These are phyloP conservation scores for Conidiobolus incongruus DNA, from an alignment of 371 early-diverging fungal genomes.

Conservation along the genomic window DNA sequence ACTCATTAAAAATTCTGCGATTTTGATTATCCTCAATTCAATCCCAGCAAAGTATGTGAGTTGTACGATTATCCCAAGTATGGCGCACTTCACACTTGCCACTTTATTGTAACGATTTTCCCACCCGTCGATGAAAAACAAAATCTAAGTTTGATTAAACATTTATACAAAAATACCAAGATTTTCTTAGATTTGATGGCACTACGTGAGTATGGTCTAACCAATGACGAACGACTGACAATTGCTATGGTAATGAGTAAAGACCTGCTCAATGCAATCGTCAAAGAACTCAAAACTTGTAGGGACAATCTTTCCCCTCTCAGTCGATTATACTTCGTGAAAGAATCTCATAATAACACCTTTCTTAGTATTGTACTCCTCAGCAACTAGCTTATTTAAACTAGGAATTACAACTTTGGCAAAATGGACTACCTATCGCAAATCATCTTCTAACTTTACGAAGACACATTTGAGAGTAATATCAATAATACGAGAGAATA, in stretches of 20 bases:
- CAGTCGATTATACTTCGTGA: slow-evolving; percentile 86
- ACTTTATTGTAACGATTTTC: slow-evolving; percentile 50
- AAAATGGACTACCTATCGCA: slow-evolving; percentile 90
- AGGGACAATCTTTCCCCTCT: slow-evolving; percentile 26
- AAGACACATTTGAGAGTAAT: slow-evolving; percentile 40
- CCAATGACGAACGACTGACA: slow-evolving; percentile 52
- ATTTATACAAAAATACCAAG: slow-evolving; percentile 58
- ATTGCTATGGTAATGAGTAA: slow-evolving; percentile 70
- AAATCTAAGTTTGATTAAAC: slow-evolving; percentile 17
- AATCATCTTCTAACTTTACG: slow-evolving; percentile 91
- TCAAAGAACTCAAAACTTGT: slow-evolving; percentile 44
- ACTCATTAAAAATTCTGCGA: slow-evolving; percentile 68
- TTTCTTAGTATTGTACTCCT: slow-evolving; percentile 74
- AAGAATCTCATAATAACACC: slow-evolving; percentile 82
- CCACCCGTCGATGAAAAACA: slow-evolving; percentile 13
- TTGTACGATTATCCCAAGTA: slow-evolving; percentile 89
- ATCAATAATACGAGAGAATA: slow-evolving; percentile 37
- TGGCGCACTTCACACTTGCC: slow-evolving; percentile 81
- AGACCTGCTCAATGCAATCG: slow-evolving; percentile 48
- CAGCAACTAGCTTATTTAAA: slow-evolving; percentile 56
- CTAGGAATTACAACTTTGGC: slow-evolving; percentile 37
- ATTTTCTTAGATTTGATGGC: slow-evolving; percentile 80
- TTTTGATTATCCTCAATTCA: slow-evolving; percentile 24
- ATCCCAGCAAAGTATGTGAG: slow-evolving; percentile 80
- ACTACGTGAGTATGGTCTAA: slow-evolving; percentile 82